Evolutionary conservation across 805 yeast species (phyloP).

Genomic region (Candida sanyiensis): DNA sequence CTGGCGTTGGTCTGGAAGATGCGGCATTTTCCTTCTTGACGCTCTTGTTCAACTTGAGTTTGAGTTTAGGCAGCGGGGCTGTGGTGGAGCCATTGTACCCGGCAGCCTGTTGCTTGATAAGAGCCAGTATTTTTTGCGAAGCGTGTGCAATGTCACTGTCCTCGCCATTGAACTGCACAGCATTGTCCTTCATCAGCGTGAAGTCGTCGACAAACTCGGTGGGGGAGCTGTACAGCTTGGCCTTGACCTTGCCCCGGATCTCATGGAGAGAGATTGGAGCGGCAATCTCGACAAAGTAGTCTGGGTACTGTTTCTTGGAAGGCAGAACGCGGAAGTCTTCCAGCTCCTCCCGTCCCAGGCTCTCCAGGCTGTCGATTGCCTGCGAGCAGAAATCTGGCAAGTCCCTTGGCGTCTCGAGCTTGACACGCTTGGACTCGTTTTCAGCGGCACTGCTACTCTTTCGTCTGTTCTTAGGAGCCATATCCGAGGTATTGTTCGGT

Average conservation of each 20-base stretch:
- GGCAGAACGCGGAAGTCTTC: conserved; percentile 68
- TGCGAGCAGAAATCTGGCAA: conserved; percentile 28
- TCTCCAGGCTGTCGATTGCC: conserved; percentile 30
- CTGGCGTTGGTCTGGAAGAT: neutral
- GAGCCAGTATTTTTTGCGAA: conserved; percentile 50
- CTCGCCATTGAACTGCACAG: conserved; percentile 64
- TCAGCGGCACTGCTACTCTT: conserved; percentile 6
- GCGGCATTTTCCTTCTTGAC: neutral
- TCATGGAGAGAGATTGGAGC: conserved; percentile 69
- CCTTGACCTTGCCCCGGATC: conserved; percentile 43
- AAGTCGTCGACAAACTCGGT: conserved; percentile 54
- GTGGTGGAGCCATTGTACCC: conserved; percentile 10
- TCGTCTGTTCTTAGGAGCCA: conserved; percentile 18
- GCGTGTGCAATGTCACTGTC: conserved; percentile 61
- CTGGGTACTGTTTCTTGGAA: conserved; percentile 68
- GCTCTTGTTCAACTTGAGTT: conserved; percentile 6
- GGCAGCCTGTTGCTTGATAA: conserved; percentile 43
- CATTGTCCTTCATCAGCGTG: conserved; percentile 63
- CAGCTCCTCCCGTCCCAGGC: conserved; percentile 29
- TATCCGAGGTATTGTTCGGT: conserved; percentile 11
- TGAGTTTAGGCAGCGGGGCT: conserved; percentile 17
- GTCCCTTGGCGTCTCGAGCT: conserved; percentile 12
- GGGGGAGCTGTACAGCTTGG: conserved; percentile 30
- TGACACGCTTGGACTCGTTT: conserved; percentile 16
- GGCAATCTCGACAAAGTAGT: conserved; percentile 67